Conservation (phyloP, 805 yeast genomes). For the Sugiyamaella qingdaonensis region DNA sequence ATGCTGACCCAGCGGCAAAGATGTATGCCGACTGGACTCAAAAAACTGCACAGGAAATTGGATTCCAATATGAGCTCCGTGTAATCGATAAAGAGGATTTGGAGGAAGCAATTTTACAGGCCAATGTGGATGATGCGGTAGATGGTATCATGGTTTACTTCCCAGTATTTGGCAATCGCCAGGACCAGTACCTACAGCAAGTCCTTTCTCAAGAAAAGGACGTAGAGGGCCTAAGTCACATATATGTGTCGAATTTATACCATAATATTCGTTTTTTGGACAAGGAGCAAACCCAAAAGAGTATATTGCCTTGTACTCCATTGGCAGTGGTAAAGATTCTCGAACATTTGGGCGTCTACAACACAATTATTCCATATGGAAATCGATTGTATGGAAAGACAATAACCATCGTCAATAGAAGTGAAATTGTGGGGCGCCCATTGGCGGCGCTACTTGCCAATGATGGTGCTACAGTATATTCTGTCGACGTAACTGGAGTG, state of each 20-base stretch:
- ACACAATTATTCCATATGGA: slow-evolving; percentile 76
- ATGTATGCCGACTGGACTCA: slow-evolving; percentile 97
- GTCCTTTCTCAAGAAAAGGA: slow-evolving; percentile 88
- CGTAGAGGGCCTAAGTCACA: slow-evolving; percentile 90
- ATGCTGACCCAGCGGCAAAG: slow-evolving; percentile 89
- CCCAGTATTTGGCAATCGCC: slow-evolving; percentile 94
- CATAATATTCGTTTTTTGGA: slow-evolving; percentile 88
- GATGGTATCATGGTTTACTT: slow-evolving; percentile 96
- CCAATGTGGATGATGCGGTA: slow-evolving; percentile 69
- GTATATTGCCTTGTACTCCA: slow-evolving; percentile 95
- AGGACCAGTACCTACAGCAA: slow-evolving; percentile 94
- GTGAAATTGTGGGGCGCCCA: slow-evolving; percentile 97
- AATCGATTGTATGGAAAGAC: slow-evolving; percentile 92
- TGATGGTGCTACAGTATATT: slow-evolving; percentile 95
- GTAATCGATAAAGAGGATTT: slow-evolving; percentile 74
- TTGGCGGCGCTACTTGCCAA: slow-evolving; percentile 92
- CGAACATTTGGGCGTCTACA: slow-evolving; percentile 86
- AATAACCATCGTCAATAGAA: slow-evolving; percentile 82
- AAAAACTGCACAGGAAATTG: slow-evolving; percentile 80
- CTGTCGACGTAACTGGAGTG: slow-evolving; percentile 81
- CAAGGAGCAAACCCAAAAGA: slow-evolving; percentile 61
- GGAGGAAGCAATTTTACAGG: slow-evolving; percentile 77
- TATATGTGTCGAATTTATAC: slow-evolving; percentile 89
- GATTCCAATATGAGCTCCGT: slow-evolving; percentile 77
- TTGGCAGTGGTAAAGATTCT: slow-evolving; percentile 89